Percentiles rank a stretch among this genome's conserved stretches.
Evolutionary conservation across 169 alveolate species (phyloP).

Genomic region (Plasmodium berghei): DNA sequence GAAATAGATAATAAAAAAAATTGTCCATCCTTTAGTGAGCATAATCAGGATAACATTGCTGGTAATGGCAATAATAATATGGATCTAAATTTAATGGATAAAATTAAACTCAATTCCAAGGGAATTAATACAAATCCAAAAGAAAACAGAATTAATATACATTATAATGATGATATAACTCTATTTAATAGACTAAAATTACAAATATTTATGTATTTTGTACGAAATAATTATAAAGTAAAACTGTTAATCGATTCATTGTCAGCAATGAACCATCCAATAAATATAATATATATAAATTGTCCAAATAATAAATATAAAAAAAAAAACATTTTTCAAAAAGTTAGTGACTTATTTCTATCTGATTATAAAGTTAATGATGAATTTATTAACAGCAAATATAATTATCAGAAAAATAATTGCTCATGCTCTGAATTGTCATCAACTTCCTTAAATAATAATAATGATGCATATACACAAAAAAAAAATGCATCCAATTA

Average conservation of each 20-base stretch:
- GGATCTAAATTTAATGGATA: too few species aligned
- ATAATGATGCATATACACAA: not conserved
- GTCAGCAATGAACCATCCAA: slow-evolving; percentile 82
- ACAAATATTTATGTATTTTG: slow-evolving; percentile 71
- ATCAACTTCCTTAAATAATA: not conserved
- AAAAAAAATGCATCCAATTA: slow-evolving; percentile 32
- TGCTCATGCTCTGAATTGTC: slow-evolving; percentile 70
- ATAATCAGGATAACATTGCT: not conserved
- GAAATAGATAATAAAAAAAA: not conserved
- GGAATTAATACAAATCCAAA: not conserved
- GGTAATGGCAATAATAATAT: not conserved
- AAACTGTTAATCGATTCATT: slow-evolving; percentile 79
- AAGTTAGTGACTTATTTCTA: slow-evolving; percentile 16
- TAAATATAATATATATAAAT: slow-evolving; percentile 76
- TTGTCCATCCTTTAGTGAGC: too few species aligned
- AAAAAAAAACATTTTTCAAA: slow-evolving; percentile 36
- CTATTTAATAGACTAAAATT: slow-evolving; percentile 49
- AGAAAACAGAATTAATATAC: slow-evolving; percentile 28
- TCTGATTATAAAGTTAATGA: slow-evolving; percentile 34
- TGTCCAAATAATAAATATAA: slow-evolving; percentile 75
- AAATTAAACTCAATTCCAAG: too few species aligned
- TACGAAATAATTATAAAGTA: slow-evolving; percentile 79
- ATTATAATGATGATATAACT: slow-evolving; percentile 73
- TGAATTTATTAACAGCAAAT: slow-evolving; percentile 23
- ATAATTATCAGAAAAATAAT: slow-evolving; percentile 25